These are phyloP conservation scores for Dicorynia guianensis DNA, from an alignment of 306 rosid genomes.

Conservation along the genomic window DNA sequence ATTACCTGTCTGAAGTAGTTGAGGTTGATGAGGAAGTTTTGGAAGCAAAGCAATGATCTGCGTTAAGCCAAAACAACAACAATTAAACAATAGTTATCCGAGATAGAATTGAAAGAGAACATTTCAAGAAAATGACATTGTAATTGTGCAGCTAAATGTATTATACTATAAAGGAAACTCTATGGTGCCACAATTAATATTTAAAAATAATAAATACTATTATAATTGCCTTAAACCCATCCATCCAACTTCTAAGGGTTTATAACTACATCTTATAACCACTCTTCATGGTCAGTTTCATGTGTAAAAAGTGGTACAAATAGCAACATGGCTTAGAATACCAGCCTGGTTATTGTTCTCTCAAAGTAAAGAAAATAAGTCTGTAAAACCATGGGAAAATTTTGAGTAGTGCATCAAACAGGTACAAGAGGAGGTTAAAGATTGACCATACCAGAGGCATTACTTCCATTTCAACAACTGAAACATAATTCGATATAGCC, in stretches of 20 bases:
- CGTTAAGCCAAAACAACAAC: conserved; percentile 29
- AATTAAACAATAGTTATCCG: conserved; percentile 15
- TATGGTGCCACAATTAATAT: too few relatives aligned
- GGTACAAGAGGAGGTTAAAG: conserved; percentile 17
- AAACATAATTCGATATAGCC: conserved; percentile 89
- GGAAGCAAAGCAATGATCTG: conserved; percentile 88
- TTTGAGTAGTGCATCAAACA: conserved; percentile 15
- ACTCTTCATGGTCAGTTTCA: too few relatives aligned
- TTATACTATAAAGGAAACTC: too few relatives aligned
- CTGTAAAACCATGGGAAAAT: conserved; percentile 1
- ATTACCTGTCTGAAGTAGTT: conserved; percentile 96
- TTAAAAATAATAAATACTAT: too few relatives aligned
- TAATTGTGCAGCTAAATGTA: not conserved
- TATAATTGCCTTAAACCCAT: too few relatives aligned
- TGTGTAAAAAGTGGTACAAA: not conserved
- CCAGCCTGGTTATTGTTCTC: conserved; percentile 4
- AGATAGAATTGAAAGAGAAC: not conserved
- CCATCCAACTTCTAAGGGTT: too few relatives aligned
- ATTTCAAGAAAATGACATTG: too few relatives aligned
- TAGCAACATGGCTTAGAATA: not conserved
- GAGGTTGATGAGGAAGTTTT: conserved; percentile 87
- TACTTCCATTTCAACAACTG: conserved; percentile 88
- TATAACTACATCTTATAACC: too few relatives aligned
- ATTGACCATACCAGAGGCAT: conserved; percentile 85
- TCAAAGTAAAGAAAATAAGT: conserved; percentile 21